Percentiles rank a stretch among this genome's conserved stretches.
Conservation (phyloP, 192 early-diverging fungal genomes). For the Podila epigama region DNA sequence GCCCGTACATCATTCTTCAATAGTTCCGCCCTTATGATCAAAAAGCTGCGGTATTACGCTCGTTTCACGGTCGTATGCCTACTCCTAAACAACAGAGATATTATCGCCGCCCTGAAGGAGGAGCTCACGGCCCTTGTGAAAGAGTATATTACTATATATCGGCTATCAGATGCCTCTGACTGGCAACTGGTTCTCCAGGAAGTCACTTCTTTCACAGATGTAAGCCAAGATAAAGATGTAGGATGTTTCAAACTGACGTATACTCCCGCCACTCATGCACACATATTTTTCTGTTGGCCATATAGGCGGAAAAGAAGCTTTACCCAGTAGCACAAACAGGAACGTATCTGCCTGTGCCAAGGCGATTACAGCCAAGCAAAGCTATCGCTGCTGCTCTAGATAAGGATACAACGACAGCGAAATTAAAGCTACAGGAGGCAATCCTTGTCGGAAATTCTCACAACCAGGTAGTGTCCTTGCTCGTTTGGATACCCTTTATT, state of each 20-base stretch:
- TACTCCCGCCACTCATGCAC: background rate
- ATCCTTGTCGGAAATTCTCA: conserved; percentile 96
- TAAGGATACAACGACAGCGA: conserved; percentile 60
- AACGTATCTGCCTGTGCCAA: conserved; percentile 55
- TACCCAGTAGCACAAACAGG: conserved; percentile 65
- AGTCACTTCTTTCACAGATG: conserved; percentile 86
- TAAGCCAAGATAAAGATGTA: conserved; percentile 27
- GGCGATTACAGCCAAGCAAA: conserved; percentile 59
- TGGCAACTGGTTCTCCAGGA: conserved; percentile 87
- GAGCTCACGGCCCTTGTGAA: conserved; percentile 87
- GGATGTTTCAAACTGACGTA: background rate
- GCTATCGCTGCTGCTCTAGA: conserved; percentile 54
- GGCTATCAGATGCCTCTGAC: conserved; percentile 88
- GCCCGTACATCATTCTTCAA: too few species aligned
- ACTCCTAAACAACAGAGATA: conserved; percentile 82
- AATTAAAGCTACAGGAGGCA: conserved; percentile 87
- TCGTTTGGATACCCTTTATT: background rate
- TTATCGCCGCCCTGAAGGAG: conserved; percentile 83
- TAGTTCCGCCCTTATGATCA: conserved; percentile 92
- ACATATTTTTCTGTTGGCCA: background rate
- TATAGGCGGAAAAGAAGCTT: conserved; percentile 84
- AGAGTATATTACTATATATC: conserved; percentile 86
- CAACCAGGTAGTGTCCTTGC: conserved; percentile 75
- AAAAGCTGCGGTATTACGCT: conserved; percentile 97
- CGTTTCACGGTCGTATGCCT: conserved; percentile 96